phyloP scores from a whole-genome alignment of 2,329 filamentous ascomycete species.

The Bipolaris victoriae region DNA sequence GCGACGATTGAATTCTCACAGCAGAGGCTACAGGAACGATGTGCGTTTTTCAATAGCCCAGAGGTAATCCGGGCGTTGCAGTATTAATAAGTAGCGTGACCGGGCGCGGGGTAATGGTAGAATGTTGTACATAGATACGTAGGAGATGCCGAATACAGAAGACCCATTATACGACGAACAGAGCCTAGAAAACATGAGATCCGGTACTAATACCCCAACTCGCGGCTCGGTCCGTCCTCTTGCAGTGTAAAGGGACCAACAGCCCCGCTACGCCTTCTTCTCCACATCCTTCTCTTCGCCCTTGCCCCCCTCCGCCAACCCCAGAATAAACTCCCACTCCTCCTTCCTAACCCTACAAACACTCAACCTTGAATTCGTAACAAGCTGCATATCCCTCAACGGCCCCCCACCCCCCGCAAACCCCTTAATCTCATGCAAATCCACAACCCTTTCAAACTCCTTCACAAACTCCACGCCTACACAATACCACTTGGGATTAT shows the following conservation, averaged over 20 bases:
- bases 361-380: slow-evolving; percentile 82
- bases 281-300: neutral
- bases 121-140: neutral
- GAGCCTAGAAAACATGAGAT: neutral
- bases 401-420: slow-evolving; percentile 62
- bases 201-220: neutral
- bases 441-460: slow-evolving; percentile 76
- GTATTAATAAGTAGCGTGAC: slow-evolving; percentile 21
- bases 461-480: slow-evolving; percentile 87
- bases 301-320: slow-evolving; percentile 50
- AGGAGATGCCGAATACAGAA: neutral
- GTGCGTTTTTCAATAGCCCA: slow-evolving; percentile 55
- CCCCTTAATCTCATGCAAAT: slow-evolving; percentile 72
- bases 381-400: slow-evolving; percentile 78
- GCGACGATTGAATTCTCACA: slow-evolving; percentile 34
- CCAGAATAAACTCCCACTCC: slow-evolving; percentile 70
- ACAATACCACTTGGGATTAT: slow-evolving; percentile 81
- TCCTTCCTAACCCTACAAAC: slow-evolving; percentile 70
- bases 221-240: neutral
- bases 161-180: no score
- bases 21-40: slow-evolving; percentile 57
- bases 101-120: slow-evolving; percentile 40
- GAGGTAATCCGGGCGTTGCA: slow-evolving; percentile 52
- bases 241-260: neutral
- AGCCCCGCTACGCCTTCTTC: neutral